phyloP scores from a whole-genome alignment of 2,329 filamentous ascomycete genomes.

The Ilyonectria robusta region DNA sequence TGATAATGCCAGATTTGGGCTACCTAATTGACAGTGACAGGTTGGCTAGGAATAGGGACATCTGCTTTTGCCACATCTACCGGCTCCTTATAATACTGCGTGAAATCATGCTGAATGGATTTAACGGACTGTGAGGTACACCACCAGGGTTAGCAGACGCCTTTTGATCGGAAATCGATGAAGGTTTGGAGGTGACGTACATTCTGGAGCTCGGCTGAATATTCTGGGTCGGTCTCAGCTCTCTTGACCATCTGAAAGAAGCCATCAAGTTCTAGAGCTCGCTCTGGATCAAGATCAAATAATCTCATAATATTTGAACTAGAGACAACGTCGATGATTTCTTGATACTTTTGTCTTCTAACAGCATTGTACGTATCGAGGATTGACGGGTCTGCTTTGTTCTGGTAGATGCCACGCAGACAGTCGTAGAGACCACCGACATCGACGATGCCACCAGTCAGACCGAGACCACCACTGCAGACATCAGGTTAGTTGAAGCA shows the following conservation, averaged over 20 bases:
- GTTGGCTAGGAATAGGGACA: neutral
- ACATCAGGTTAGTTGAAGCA: neutral
- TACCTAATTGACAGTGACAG: neutral
- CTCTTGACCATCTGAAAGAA: constrained; percentile 28
- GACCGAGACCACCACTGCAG: constrained; percentile 69
- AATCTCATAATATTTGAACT: constrained; percentile 22
- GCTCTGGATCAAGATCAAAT: constrained; percentile 18
- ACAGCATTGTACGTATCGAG: constrained; percentile 27
- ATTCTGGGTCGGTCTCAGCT: constrained; percentile 17
- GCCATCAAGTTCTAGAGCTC: constrained; percentile 19
- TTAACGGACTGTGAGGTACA: neutral
- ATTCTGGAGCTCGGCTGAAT: neutral
- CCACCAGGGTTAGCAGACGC: neutral
- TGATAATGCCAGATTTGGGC: too few relatives aligned
- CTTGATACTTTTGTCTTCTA: constrained; percentile 24
- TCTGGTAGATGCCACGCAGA: constrained; percentile 50
- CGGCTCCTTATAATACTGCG: neutral
- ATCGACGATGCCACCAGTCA: constrained; percentile 76
- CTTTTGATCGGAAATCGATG: neutral
- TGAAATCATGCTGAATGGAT: constrained; percentile 6
- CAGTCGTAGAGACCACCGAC: constrained; percentile 74
- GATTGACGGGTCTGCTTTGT: constrained; percentile 25
- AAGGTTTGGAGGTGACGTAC: neutral
- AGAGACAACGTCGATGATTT: constrained; percentile 26
- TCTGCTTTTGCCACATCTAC: neutral